Conservation (phyloP, 2,329 filamentous ascomycete species). For the Neofusicoccum ribis region DNA sequence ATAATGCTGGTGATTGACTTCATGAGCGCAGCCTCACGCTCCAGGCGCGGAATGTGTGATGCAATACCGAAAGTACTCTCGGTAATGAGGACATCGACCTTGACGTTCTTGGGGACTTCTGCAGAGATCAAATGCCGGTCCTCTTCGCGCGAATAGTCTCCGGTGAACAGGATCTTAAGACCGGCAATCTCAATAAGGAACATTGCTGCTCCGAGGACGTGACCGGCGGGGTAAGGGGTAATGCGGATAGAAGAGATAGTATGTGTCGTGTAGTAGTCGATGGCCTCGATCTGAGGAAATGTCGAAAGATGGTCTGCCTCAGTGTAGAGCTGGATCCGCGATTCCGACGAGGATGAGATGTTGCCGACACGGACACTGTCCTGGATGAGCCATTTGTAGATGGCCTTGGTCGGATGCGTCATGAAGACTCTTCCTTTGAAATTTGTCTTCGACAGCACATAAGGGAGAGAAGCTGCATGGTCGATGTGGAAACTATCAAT, state of each 20-base stretch:
- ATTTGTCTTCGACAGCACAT: conserved; percentile 96
- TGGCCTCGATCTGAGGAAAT: conserved; percentile 91
- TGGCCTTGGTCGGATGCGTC: conserved; percentile 98
- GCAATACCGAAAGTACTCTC: conserved; percentile 97
- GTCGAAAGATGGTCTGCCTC: conserved; percentile 94
- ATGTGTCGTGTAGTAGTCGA: conserved; percentile 97
- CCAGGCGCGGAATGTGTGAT: conserved; percentile 84
- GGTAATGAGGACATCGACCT: conserved; percentile 94
- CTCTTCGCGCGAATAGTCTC: conserved; percentile 94
- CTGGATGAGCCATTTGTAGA: conserved; percentile 99
- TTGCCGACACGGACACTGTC: conserved; percentile 89
- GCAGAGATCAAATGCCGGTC: conserved; percentile 95
- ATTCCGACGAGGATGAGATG: conserved; percentile 63
- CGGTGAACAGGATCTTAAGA: conserved; percentile 94
- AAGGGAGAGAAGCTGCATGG: conserved; percentile 96
- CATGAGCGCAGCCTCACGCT: conserved; percentile 91
- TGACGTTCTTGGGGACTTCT: conserved; percentile 82
- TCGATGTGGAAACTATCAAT: conserved; percentile 87
- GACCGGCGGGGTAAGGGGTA: conserved; percentile 93
- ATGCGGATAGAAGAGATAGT: conserved; percentile 96
- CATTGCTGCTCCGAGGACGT: conserved; percentile 98
- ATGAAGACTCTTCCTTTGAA: conserved; percentile 97
- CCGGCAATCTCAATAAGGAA: conserved; percentile 97
- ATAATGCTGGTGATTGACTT: conserved; percentile 90
- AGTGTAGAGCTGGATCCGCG: conserved; percentile 75